These are phyloP conservation scores for Acanthamoeba quina DNA, from an alignment of 208 protist species.

Conservation along the genomic window DNA sequence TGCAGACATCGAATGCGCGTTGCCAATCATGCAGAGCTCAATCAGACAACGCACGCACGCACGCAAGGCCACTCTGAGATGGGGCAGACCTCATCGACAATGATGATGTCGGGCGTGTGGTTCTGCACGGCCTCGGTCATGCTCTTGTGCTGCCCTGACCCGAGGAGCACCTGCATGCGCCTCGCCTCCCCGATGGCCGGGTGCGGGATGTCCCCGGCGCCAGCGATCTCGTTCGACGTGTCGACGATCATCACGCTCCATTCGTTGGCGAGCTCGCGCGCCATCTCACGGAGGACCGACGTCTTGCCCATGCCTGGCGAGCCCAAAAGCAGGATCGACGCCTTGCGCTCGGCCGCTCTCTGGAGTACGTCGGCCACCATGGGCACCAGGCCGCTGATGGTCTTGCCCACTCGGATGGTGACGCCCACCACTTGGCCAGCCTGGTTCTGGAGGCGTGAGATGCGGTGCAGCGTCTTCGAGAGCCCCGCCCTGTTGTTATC, in stretches of 20 bases:
- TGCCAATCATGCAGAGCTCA: no score
- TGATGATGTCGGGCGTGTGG: conserved; percentile 94
- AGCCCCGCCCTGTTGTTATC: neutral
- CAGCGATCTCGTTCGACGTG: conserved; percentile 96
- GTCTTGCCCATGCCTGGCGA: conserved; percentile 95
- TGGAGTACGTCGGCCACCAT: conserved; percentile 87
- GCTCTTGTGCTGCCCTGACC: conserved; percentile 87
- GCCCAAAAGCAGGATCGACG: conserved; percentile 93
- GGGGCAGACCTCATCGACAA: conserved; percentile 95
- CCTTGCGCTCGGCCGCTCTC: neutral
- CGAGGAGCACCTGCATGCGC: conserved; percentile 92
- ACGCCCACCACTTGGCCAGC: conserved; percentile 91
- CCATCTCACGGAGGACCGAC: conserved; percentile 94
- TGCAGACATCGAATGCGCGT: no score
- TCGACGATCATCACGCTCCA: conserved; percentile 94
- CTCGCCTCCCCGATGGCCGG: conserved; percentile 93
- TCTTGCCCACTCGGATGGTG: conserved; percentile 93
- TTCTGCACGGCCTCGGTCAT: conserved; percentile 96
- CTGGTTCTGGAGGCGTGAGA: conserved; percentile 84
- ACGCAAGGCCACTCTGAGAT: no score
- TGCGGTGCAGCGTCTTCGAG: conserved; percentile 28
- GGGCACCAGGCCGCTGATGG: conserved; percentile 88
- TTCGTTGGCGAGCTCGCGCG: conserved; percentile 89
- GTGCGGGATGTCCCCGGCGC: conserved; percentile 93
- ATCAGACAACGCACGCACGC: no score